Percentiles rank a stretch among this genome's conserved stretches.
Evolutionary conservation across 805 yeast species (phyloP).

Genomic region (Saccharomycopsis malanga): DNA sequence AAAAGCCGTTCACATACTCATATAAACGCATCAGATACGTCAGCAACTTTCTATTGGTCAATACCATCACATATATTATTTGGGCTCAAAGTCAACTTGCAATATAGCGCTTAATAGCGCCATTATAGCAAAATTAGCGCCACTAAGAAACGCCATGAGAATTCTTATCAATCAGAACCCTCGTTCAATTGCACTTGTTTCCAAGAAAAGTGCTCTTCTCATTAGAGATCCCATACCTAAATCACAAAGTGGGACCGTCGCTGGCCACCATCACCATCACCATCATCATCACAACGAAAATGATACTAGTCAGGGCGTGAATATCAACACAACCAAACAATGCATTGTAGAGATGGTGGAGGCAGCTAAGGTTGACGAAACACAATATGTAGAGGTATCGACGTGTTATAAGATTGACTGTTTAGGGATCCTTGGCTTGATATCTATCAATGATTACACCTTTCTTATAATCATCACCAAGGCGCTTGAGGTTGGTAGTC

Average conservation of each 20-base stretch:
- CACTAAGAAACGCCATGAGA: no score
- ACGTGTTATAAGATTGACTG: constrained; percentile 29
- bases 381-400: constrained; percentile 39
- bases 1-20: no score
- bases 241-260: constrained; percentile 2
- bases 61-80: no score
- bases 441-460: constrained; percentile 45
- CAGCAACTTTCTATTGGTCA: no score
- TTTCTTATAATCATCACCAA: constrained; percentile 55
- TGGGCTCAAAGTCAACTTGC: no score
- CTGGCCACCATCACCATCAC: constrained; percentile 9
- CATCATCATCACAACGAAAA: constrained; percentile 28
- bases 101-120: no score
- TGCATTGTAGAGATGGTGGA: constrained; percentile 50
- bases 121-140: no score
- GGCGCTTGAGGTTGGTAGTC: constrained; percentile 50
- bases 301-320: constrained; percentile 22
- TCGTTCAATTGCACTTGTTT: constrained; percentile 60
- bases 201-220: constrained; percentile 51
- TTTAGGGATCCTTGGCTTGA: constrained; percentile 57
- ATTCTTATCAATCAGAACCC: constrained; percentile 58
- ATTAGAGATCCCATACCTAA: constrained; percentile 36
- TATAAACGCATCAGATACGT: neutral
- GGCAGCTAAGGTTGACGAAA: constrained; percentile 32
- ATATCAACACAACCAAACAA: constrained; percentile 26